Evolutionary conservation across 1,284 basidiomycete genomes (phyloP), one percentile per base, ranked within the genome.

Genomic region (Rhodotorula sp.): DNA sequence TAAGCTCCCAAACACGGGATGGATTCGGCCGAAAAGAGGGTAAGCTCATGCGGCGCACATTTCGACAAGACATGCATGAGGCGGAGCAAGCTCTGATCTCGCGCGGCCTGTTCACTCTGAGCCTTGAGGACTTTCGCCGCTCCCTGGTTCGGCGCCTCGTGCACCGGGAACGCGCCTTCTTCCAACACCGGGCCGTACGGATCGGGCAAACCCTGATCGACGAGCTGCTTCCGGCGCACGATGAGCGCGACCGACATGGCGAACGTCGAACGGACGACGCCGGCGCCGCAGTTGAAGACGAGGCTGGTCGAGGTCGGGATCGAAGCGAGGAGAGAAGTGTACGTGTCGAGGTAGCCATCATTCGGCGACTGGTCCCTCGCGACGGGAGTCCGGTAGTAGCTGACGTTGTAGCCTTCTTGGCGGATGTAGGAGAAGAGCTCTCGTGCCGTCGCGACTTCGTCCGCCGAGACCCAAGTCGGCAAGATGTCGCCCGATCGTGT

Each of bases 211-310:
- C 91, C 92, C 29, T 85, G 83, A 24, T 86, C 82, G n/a, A 97
- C 85, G 54, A 95, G 83, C 80, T 97, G 93, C 78, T 89, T 91
- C 44, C 95, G 84, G 44, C 96, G 85, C 1, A 99, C 85, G 33
- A 99, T 85, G 71, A 91, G 88, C 1, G 95, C 95, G 3, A 95
- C 92, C 22, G 91, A 88, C 96, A 99, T 99, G 8, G 93, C 95
- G 80, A 98, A 98, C 78, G 77, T 73, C 78, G 81, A 96, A 54
- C 96, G 87, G 0, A 96, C 94, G 4, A 93, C 92, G 56, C 96
- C 96, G 86, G 96, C 95, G 54, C 96, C 95, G 80, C 96, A 98
- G 68, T 93, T 95, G 81, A 99, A 97, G 4, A 99, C 91, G 24
- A 99, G 84, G 0, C 90, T 89, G 76, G 77, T 99, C 89, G 60